These are phyloP conservation scores for Ilex paraguariensis DNA, from an alignment of 305 asterid species.

Conservation along the genomic window DNA sequence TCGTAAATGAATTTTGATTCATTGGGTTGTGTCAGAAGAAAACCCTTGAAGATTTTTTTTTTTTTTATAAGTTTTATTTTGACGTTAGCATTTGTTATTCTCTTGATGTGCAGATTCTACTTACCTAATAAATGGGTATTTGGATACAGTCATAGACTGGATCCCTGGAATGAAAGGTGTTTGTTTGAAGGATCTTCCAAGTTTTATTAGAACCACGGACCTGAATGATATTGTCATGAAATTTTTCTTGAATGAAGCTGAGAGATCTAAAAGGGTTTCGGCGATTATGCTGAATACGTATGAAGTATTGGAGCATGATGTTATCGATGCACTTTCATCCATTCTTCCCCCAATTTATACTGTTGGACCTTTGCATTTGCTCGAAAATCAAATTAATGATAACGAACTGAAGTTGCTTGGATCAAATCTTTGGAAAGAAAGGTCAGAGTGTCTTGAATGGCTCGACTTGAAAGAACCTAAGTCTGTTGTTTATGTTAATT, in stretches of 20 bases:
- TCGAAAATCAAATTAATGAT: constrained; percentile 19
- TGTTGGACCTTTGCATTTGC: constrained; percentile 46
- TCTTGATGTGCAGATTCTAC: constrained; percentile 22
- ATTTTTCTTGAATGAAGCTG: neutral
- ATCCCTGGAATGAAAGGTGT: constrained; percentile 28
- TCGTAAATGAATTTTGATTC: too few species aligned
- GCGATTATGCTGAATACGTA: constrained; percentile 35
- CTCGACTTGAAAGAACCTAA: constrained; percentile 30
- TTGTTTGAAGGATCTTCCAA: constrained; percentile 28
- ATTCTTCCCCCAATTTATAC: constrained; percentile 39
- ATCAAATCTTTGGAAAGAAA: constrained; percentile 62
- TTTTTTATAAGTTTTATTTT: neutral
- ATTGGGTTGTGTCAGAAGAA: neutral
- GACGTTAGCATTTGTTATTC: neutral
- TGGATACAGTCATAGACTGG: constrained; percentile 31
- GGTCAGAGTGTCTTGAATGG: constrained; percentile 43
- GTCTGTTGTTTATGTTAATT: constrained; percentile 49
- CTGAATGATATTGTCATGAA: constrained; percentile 24
- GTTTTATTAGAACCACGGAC: constrained; percentile 20
- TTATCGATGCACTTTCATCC: constrained; percentile 27
- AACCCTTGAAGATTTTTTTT: neutral
- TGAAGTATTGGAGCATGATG: constrained; percentile 30
- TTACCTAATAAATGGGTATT: constrained; percentile 26
- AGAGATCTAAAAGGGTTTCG: constrained; percentile 22
- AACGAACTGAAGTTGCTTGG: constrained; percentile 18